Conservation (phyloP, 148 eudicot genomes). For the Fagopyrum esculentum region DNA sequence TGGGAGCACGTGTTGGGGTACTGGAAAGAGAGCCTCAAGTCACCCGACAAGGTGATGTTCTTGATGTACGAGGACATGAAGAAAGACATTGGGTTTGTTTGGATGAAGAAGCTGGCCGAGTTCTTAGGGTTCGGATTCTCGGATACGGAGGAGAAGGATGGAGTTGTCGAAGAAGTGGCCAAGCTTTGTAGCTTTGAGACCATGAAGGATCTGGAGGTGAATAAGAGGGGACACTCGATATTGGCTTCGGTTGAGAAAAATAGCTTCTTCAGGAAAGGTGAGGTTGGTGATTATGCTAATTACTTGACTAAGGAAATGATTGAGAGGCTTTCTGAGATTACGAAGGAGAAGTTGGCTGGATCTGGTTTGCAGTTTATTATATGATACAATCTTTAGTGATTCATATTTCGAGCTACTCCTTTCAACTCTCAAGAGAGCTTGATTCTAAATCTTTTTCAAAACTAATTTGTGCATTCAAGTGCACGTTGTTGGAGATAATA, state of each 20-base stretch:
- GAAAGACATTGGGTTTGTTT: constrained; percentile 12
- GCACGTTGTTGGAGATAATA: too few species aligned
- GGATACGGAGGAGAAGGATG: constrained; percentile 18
- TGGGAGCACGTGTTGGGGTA: constrained; percentile 14
- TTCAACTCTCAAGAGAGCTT: not conserved
- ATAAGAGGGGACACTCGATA: constrained; percentile 26
- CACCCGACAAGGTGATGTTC: constrained; percentile 45
- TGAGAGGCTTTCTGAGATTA: constrained; percentile 13
- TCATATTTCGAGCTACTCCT: not conserved
- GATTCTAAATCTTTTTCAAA: too few species aligned
- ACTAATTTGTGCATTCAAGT: too few species aligned
- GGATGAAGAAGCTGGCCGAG: constrained; percentile 22
- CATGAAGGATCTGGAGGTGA: constrained; percentile 25
- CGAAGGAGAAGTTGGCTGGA: constrained; percentile 26
- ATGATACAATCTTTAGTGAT: not conserved
- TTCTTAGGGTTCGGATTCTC: constrained; percentile 25
- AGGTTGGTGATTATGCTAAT: constrained; percentile 34
- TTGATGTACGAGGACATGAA: constrained; percentile 35
- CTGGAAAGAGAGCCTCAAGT: constrained; percentile 33
- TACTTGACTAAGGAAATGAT: constrained; percentile 28
- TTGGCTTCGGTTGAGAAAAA: constrained; percentile 19
- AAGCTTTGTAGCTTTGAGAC: constrained; percentile 30
- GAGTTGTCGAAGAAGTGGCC: constrained; percentile 20
- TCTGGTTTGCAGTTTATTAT: constrained; percentile 17
- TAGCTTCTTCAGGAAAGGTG: constrained; percentile 37